Conservation (phyloP, 2,329 filamentous ascomycete genomes). For the Pyrenophora teres region DNA sequence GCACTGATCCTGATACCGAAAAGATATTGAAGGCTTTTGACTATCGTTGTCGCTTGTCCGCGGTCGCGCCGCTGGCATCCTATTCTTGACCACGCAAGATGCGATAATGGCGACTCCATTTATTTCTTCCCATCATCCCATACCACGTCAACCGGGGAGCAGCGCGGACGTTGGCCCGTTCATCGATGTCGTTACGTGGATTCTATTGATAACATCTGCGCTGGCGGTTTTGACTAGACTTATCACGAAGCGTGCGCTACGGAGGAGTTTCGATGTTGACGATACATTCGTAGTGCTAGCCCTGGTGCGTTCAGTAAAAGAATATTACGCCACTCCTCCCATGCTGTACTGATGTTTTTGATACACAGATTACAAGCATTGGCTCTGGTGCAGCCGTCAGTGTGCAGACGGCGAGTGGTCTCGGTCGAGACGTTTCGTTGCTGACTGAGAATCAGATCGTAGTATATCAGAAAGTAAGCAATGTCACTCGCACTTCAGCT, state of each 20-base stretch:
- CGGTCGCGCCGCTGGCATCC: conserved; percentile 11
- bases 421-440: conserved; percentile 32
- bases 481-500: not conserved
- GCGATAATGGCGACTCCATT: conserved; percentile 34
- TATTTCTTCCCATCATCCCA: conserved; percentile 25
- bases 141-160: conserved; percentile 38
- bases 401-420: conserved; percentile 38
- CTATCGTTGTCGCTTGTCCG: conserved; percentile 1
- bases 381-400: conserved; percentile 41
- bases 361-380: conserved; percentile 34
- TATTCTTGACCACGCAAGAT: conserved; percentile 19
- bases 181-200: conserved; percentile 44
- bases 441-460: conserved; percentile 27
- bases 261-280: conserved; percentile 38
- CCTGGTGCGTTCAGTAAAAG: conserved; percentile 28
- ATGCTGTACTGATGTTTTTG: conserved; percentile 13
- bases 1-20: not conserved
- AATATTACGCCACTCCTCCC: not conserved
- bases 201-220: conserved; percentile 40
- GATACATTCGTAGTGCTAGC: conserved; percentile 44
- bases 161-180: conserved; percentile 39
- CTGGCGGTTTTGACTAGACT: conserved; percentile 42
- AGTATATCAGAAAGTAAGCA: conserved; percentile 39
- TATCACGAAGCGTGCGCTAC: conserved; percentile 42
- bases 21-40: not conserved